A percentile compares a stretch with the other conserved stretches of the same genome.
Conservation (phyloP, 2,329 filamentous ascomycete species). For the Penicillium nordicum region DNA sequence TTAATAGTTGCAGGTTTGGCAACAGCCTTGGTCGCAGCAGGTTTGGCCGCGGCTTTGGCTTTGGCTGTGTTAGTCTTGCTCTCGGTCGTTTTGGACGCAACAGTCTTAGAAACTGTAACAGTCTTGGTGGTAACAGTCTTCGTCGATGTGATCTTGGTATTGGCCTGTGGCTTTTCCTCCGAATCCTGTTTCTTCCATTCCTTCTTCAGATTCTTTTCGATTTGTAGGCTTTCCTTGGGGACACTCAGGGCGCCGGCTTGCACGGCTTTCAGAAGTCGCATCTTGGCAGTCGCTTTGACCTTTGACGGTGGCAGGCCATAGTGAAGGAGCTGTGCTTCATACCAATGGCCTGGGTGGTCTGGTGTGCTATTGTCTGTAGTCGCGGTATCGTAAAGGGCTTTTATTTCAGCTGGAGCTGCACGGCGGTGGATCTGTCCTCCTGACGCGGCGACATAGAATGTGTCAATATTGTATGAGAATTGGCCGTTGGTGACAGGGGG, state of each 20-base stretch:
- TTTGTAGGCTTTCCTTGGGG: slow-evolving; percentile 47
- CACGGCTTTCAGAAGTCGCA: slow-evolving; percentile 57
- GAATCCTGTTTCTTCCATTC: slow-evolving; percentile 54
- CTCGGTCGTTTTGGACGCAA: background rate
- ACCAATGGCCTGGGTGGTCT: slow-evolving; percentile 60
- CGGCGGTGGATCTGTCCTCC: slow-evolving; percentile 46
- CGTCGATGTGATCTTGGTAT: background rate
- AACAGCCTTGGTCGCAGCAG: background rate
- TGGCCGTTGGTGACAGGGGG: slow-evolving; percentile 34
- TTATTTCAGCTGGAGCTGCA: slow-evolving; percentile 46
- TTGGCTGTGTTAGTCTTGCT: background rate
- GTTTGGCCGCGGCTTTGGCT: background rate
- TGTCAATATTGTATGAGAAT: slow-evolving; percentile 46
- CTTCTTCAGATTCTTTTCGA: slow-evolving; percentile 58
- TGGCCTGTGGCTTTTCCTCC: background rate
- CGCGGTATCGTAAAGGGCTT: slow-evolving; percentile 40
- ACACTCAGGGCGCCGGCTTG: slow-evolving; percentile 49
- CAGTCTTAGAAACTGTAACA: background rate
- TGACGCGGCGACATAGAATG: slow-evolving; percentile 47
- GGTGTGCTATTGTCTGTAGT: slow-evolving; percentile 22
- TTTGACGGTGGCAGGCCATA: slow-evolving; percentile 59
- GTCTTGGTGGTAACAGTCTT: background rate
- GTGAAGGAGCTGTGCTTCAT: slow-evolving; percentile 60
- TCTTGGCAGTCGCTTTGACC: slow-evolving; percentile 57
- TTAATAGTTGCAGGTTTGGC: background rate